Evolutionary conservation across 208 protist species (phyloP), one percentile per base, ranked within the genome.

Genomic region (Trypanosoma melophagium): DNA sequence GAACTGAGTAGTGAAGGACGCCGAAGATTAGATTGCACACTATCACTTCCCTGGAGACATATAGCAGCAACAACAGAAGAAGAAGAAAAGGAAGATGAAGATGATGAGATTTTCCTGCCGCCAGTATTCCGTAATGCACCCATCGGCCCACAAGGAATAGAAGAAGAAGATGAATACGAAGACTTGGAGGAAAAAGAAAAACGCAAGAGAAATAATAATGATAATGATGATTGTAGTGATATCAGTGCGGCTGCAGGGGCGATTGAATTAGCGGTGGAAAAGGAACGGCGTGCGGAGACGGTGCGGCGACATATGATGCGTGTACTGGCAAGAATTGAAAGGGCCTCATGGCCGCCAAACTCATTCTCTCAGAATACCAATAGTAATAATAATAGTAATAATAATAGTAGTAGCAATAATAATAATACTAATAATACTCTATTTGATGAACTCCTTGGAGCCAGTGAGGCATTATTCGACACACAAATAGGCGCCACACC

Each of bases 401-500:
- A 44, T 44, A 44, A 44, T 44, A 44, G 12, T 44, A 44, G 12
- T 44, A 44, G 12, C 12, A 44, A 44, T 44, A 44, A 44, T 44
- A 44, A 44, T 44, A 44, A 44, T 44, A 44, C 40, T 44, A 3
- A 59, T 19, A 31, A 12, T 10, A 45, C 38, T 24, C 35, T 16
- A 12, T 45, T 69, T 60, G 54, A 61, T 35, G 42, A 54, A 13
- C 12, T 72, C 16, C 38, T 41, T 9, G 67, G 67, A 0, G 51
- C 66, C 8, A 35, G 22, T 52, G 67, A 59, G 35, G 54, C 24
- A 8, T 31, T 66, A 21, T 49, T 66, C 31, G 60, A 74, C 16
- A 40, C 25, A 25, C 51, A 14, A 12, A 17, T 60, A 10, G 52
- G 57, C 0, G 44, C 69, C 16, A 52, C 69, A 31, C 69, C 69